Percentiles rank a stretch among this genome's conserved stretches.
Conservation (phyloP, 306 rosid species). For the Cajanus cajan region DNA sequence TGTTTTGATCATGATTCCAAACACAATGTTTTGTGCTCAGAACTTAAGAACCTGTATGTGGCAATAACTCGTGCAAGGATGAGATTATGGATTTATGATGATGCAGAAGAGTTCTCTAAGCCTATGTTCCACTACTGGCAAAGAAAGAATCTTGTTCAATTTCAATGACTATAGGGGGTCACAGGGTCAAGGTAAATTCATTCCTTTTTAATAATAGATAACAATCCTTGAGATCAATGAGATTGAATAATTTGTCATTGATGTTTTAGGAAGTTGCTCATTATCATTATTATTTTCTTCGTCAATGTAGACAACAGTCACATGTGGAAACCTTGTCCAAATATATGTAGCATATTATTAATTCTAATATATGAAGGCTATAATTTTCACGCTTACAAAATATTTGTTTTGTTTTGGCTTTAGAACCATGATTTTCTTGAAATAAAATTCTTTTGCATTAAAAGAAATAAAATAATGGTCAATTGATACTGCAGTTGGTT, state of each 20-base stretch:
- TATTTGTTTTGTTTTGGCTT: too few species aligned
- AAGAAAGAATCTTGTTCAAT: conserved; percentile 51
- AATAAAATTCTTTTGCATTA: too few species aligned
- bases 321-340: neutral
- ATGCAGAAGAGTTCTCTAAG: conserved; percentile 23
- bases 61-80: conserved; percentile 63
- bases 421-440: too few species aligned
- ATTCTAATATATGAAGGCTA: too few species aligned
- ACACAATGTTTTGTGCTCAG: conserved; percentile 66
- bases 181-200: conserved; percentile 45
- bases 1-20: conserved; percentile 44
- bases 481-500: too few species aligned
- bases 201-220: neutral
- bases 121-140: conserved; percentile 65
- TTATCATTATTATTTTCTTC: neutral
- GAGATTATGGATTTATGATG: conserved; percentile 65
- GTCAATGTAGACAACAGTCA: neutral
- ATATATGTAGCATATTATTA: neutral
- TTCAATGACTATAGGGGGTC: conserved; percentile 39
- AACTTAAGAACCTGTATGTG: conserved; percentile 65
- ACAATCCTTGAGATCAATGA: neutral
- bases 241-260: neutral
- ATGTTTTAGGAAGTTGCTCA: neutral
- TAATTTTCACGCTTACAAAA: too few species aligned
- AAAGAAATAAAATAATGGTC: too few species aligned